phyloP scores from a whole-genome alignment of 257 asterid genomes.

The Primulina tabacum region DNA sequence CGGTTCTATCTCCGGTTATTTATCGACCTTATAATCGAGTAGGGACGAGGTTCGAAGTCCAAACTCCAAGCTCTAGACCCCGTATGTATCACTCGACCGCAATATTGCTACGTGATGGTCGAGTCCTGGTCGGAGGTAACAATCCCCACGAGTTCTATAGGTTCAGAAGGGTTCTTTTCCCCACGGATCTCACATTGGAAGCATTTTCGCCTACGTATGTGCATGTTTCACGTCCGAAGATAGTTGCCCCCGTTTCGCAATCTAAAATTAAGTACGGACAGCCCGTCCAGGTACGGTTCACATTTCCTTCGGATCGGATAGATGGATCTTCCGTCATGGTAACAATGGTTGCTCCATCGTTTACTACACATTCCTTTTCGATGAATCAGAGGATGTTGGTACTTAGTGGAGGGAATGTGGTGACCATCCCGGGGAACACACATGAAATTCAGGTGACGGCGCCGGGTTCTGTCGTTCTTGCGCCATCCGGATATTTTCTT shows the following conservation, averaged over 20 bases:
- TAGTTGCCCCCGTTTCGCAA: conserved; percentile 34
- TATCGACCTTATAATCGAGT: conserved; percentile 5
- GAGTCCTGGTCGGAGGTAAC: conserved; percentile 52
- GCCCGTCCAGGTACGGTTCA: conserved; percentile 20
- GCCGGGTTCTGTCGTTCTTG: conserved; percentile 34
- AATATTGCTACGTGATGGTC: conserved; percentile 44
- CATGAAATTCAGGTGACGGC: conserved; percentile 26
- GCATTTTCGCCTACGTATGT: conserved; percentile 49
- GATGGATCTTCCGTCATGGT: conserved; percentile 25
- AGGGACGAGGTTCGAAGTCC: conserved; percentile 21
- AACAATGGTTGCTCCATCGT: conserved; percentile 47
- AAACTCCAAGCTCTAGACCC: conserved; percentile 20
- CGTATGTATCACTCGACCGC: conserved; percentile 38
- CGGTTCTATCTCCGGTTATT: conserved; percentile 34
- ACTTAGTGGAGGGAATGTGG: conserved; percentile 25
- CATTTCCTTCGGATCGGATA: conserved; percentile 23
- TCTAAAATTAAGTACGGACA: conserved; percentile 19
- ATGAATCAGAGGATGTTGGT: conserved; percentile 52
- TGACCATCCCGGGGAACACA: conserved; percentile 12
- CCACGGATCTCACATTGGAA: conserved; percentile 43
- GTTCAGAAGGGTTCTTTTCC: conserved; percentile 32
- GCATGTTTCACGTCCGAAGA: conserved; percentile 35
- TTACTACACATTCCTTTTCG: conserved; percentile 46
- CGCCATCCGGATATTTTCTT: conserved; percentile 54
- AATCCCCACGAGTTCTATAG: conserved; percentile 40